Evolutionary conservation across 2,329 filamentous ascomycete genomes (phyloP), one percentile per base, ranked within the genome.

Genomic region (Coniochaeta sp.): DNA sequence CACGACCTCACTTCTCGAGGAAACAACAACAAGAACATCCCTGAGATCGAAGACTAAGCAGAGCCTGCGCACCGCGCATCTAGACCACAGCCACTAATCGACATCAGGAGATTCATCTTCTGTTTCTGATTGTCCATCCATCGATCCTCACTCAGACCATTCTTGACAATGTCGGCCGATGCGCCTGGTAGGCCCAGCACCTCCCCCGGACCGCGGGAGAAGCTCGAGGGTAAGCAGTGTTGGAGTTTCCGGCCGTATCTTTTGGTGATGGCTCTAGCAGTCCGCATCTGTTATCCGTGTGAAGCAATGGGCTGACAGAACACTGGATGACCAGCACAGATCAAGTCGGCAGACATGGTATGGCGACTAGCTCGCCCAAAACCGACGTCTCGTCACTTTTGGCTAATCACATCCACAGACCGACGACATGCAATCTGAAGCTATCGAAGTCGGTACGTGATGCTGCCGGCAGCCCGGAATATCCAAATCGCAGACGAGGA

Each of bases 301-400:
- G 22, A 28, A 52, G 47, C 26, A 31, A n/a, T 28, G 24, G 9
- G 47, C 47, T 52, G 47, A 52, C 47, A 52, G 26, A 6, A 11
- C 12, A 52, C 24, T 14, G 22, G 26, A 17, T 28, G 6, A 17
- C 67, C 68, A 99, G 95, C 91, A 64, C 92, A 96, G 79, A 88
- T 99, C 77, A 99, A 99, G 82, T 96, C 93, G 68, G 93, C 91
- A 62, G 95, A 99, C 74, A 99, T 99, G 95, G 95, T 98, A 83
- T 22, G 56, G 76, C 12, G 80, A 62, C 57, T 62, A 50, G 24
- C n/a, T 44, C 57, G 36, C 54, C 59, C 36, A 5, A 28, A 60
- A 28, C 56, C 47, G 60, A 60, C 31, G 59, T 8, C 43, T 59
- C 62, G 61, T n/a, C 28, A 31, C 52, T 14, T 6, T 22, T 28